Evolutionary conservation across 371 early-diverging fungal genomes (phyloP), one percentile per base, ranked within the genome.

Genomic region (Circinella minor): DNA sequence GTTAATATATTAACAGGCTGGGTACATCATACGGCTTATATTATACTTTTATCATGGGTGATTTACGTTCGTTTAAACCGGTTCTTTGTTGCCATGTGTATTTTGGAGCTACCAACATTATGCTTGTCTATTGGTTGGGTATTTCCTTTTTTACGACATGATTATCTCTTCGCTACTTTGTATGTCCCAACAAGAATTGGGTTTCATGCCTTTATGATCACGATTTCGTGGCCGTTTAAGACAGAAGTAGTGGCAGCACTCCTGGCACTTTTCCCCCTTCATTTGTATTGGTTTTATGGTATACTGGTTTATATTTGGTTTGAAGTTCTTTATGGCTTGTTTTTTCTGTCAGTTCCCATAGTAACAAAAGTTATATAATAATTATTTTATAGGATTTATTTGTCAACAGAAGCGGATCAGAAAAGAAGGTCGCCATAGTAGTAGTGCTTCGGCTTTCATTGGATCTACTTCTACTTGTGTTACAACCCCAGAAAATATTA

Each of bases 21-120:
- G 81, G 69, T 85, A 7, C 89, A 89, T 67, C 89, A 89, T 62
- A 75, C 83, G 17, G 77, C 79, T 20, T 89, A 89, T 64, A 36
- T 74, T 8, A 55, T 59, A 36, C 46, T 71, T 9, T 61, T 82
- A 3, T 62, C 68, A 13, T 81, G 78, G 76, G 75, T 74, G 15
- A 71, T 84, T 14, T 61, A 63, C 8, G 43, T 68, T 13, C 71
- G 64, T 17, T 74, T 69, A 27, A 67, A 71, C 0, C 55, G 70
- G 9, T 60, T 80, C 36, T 84, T 84, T 66, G 67, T 77, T 27
- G 70, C 77, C 66, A 77, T 80, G 74, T 81, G 81, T 36, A 59
- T 74, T 0, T 62, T 84, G 14, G 85, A 84, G 57, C 20, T 74
- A 18, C 85, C 85, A 10, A 81, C 85, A 6, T 71, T 80, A 51